These are phyloP conservation scores for Yarrowia sp. DNA, from an alignment of 805 yeast species.

Conservation along the genomic window DNA sequence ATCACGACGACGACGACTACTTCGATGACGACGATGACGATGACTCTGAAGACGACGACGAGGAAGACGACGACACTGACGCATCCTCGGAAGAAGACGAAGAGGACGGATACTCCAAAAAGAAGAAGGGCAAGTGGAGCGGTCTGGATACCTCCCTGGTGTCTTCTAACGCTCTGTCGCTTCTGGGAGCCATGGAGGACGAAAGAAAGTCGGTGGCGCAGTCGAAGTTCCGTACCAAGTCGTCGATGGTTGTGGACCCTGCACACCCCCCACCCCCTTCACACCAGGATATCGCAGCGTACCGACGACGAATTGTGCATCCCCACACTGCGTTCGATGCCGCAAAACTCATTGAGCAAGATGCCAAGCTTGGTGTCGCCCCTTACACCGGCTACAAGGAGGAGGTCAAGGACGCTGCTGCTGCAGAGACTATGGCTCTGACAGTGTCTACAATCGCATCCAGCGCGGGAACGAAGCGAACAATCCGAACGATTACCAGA, in stretches of 20 bases:
- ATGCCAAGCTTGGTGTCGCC: conserved; percentile 22
- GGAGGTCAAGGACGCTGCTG: conserved; percentile 23
- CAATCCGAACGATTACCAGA: conserved; percentile 66
- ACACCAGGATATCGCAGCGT: conserved; percentile 55
- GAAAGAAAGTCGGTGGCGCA: conserved; percentile 28
- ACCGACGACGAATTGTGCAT: conserved; percentile 58
- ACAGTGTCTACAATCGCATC: conserved; percentile 14
- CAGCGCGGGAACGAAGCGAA: conserved; percentile 48
- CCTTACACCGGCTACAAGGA: conserved; percentile 19
- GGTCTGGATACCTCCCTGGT: conserved; percentile 27
- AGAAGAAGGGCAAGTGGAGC: conserved; percentile 33
- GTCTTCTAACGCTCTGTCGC: conserved; percentile 16
- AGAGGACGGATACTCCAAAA: conserved; percentile 49
- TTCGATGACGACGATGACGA: conserved; percentile 35
- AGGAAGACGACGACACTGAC: conserved; percentile 43
- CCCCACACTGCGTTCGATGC: conserved; percentile 49
- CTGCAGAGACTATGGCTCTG: conserved; percentile 10
- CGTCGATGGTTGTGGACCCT: conserved; percentile 20
- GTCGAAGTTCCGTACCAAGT: conserved; percentile 30
- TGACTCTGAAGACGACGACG: conserved; percentile 61
- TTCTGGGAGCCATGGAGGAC: conserved; percentile 21
- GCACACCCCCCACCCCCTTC: conserved; percentile 33
- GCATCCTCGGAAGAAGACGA: conserved; percentile 46
- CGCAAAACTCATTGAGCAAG: conserved; percentile 30
- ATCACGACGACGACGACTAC: conserved; percentile 28